A percentile compares a stretch with the other conserved stretches of the same genome.
These are phyloP conservation scores for Trichoderma sp. DNA, from an alignment of 2,329 filamentous ascomycete species.

Conservation along the genomic window DNA sequence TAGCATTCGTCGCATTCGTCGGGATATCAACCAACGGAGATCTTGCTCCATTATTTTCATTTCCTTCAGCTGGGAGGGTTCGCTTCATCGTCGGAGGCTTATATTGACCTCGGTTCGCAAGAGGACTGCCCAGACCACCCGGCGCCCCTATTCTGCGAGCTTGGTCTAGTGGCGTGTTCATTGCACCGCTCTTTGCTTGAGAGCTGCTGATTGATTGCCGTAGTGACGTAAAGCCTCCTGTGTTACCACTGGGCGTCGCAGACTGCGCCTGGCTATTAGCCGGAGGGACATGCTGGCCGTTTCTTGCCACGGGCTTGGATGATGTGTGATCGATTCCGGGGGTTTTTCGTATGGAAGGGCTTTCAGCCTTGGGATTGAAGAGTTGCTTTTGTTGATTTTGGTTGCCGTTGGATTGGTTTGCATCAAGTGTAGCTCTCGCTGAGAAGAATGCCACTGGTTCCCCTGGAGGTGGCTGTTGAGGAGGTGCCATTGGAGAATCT, in stretches of 20 bases:
- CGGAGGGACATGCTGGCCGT: slow-evolving; percentile 54
- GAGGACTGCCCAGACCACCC: slow-evolving; percentile 54
- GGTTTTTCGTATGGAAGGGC: slow-evolving; percentile 85
- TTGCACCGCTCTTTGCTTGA: slow-evolving; percentile 43
- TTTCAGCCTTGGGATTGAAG: slow-evolving; percentile 75
- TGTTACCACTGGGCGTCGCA: slow-evolving; percentile 28
- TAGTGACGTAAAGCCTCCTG: slow-evolving; percentile 36
- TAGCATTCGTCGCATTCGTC: slow-evolving; percentile 42
- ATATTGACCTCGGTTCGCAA: slow-evolving; percentile 61
- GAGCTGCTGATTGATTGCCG: slow-evolving; percentile 35
- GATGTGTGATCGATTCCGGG: slow-evolving; percentile 80
- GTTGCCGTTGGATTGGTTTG: slow-evolving; percentile 49
- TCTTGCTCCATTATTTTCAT: slow-evolving; percentile 35
- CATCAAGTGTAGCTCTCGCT: slow-evolving; percentile 52
- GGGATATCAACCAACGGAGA: slow-evolving; percentile 55
- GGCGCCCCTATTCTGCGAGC: slow-evolving; percentile 62
- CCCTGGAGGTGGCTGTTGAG: slow-evolving; percentile 36
- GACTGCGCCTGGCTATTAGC: slow-evolving; percentile 35
- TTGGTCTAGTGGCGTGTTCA: slow-evolving; percentile 57
- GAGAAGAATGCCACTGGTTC: slow-evolving; percentile 68
- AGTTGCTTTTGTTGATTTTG: slow-evolving; percentile 46
- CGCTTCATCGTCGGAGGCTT: slow-evolving; percentile 62
- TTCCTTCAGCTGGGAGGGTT: slow-evolving; percentile 40
- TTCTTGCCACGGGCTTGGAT: slow-evolving; percentile 69
- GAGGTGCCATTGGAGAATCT: slow-evolving; percentile 30